phyloP scores from a whole-genome alignment of 495 filamentous ascomycete species.

The Cercophora scortea region DNA sequence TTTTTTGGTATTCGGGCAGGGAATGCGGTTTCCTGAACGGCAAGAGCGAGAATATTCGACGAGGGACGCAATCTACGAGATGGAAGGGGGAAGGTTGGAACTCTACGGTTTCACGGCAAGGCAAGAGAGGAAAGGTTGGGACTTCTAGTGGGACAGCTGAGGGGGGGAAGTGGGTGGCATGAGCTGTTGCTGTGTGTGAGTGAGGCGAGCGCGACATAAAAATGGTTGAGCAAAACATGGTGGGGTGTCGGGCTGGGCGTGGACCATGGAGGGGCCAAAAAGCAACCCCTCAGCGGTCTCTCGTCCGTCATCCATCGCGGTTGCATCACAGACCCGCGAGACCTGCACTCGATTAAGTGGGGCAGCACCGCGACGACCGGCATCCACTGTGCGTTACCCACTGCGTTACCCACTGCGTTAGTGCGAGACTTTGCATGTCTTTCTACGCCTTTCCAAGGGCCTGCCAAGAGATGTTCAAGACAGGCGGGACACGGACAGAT shows the following conservation, averaged over 20 bases:
- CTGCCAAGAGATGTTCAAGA: neutral
- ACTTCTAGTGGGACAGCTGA: neutral
- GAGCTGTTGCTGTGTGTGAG: conserved; percentile 4
- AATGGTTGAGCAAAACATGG: conserved; percentile 18
- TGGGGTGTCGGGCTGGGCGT: conserved; percentile 16
- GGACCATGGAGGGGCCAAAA: neutral
- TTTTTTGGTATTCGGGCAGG: neutral
- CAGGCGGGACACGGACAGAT: neutral
- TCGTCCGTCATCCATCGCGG: neutral
- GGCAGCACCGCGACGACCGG: conserved; percentile 2
- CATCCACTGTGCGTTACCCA: neutral
- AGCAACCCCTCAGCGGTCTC: neutral
- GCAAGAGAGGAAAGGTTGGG: neutral
- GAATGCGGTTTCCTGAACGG: neutral
- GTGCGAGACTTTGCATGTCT: conserved; percentile 16
- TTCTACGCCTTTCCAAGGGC: neutral
- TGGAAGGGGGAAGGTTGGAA: neutral
- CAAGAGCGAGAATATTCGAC: neutral
- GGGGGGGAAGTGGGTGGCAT: conserved; percentile 21
- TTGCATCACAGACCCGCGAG: conserved; percentile 8
- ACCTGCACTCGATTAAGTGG: conserved; percentile 4
- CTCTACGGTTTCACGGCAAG: neutral
- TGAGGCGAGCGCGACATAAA: conserved; percentile 17
- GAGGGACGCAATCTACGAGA: neutral
- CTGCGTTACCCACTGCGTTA: conserved; percentile 5